These are phyloP conservation scores for Solanum hybrid DNA, from an alignment of 305 asterid genomes.

Conservation along the genomic window DNA sequence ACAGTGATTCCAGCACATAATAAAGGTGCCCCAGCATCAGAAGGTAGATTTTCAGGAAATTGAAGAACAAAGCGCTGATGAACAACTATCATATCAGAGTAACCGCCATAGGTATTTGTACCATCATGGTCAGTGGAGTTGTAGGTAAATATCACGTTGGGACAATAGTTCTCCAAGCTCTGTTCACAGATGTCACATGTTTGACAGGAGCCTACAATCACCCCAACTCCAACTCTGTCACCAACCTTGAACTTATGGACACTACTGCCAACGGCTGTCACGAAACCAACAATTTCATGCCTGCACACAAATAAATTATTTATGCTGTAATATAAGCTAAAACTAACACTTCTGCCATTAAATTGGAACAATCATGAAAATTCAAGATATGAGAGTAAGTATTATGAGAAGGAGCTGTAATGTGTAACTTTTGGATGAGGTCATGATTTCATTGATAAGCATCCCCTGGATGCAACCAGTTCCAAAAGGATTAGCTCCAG, in stretches of 20 bases:
- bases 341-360: background rate
- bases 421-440: background rate
- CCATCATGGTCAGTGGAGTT: slow-evolving; percentile 36
- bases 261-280: slow-evolving; percentile 33
- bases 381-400: background rate
- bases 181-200: slow-evolving; percentile 39
- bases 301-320: slow-evolving; percentile 17
- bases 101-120: slow-evolving; percentile 51
- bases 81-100: slow-evolving; percentile 42
- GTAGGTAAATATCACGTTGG: slow-evolving; percentile 30
- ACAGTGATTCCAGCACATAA: slow-evolving; percentile 66
- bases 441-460: background rate
- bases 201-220: slow-evolving; percentile 44
- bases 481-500: background rate
- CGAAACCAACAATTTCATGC: slow-evolving; percentile 56
- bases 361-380: background rate
- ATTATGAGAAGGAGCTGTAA: background rate
- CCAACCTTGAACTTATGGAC: slow-evolving; percentile 45
- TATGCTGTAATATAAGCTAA: background rate
- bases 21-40: slow-evolving; percentile 53
- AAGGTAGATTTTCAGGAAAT: slow-evolving; percentile 42
- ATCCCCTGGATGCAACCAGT: background rate
- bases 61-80: slow-evolving; percentile 43
- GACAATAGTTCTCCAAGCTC: slow-evolving; percentile 47
- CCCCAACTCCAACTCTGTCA: slow-evolving; percentile 59